Percentiles rank a stretch among this genome's conserved stretches.
Conservation (phyloP, 2,329 filamentous ascomycete species). For the Colletotrichum neosansevieriae region DNA sequence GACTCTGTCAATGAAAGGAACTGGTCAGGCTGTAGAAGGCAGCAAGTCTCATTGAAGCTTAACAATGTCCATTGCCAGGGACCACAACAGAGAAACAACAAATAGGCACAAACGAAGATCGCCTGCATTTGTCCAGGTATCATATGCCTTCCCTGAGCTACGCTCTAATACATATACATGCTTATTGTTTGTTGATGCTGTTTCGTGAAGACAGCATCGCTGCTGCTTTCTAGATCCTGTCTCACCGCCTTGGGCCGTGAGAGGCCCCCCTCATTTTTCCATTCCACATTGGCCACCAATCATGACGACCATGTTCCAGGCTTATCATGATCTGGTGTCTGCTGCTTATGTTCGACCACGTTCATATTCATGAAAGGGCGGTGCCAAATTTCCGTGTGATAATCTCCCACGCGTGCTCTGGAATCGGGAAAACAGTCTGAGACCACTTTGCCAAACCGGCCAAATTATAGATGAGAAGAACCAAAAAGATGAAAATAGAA, state of each 20-base stretch:
- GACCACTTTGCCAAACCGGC: constrained; percentile 37
- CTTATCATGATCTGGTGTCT: constrained; percentile 37
- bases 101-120: constrained; percentile 18
- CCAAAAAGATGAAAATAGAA: constrained; percentile 38
- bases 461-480: constrained; percentile 40
- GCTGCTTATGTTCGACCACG: constrained; percentile 39
- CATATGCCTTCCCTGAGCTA: constrained; percentile 30
- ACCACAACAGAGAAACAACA: too few species aligned
- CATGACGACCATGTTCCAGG: constrained; percentile 35
- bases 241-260: neutral
- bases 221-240: constrained; percentile 17
- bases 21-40: too few species aligned
- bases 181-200: constrained; percentile 19
- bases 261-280: constrained; percentile 20
- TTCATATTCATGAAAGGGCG: constrained; percentile 39
- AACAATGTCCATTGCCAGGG: too few species aligned
- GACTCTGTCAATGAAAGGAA: too few species aligned
- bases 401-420: constrained; percentile 31
- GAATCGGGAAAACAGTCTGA: constrained; percentile 34
- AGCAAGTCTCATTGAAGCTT: too few species aligned
- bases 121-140: constrained; percentile 37
- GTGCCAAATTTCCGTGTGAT: constrained; percentile 35
- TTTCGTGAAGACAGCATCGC: constrained; percentile 17
- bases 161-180: constrained; percentile 39
- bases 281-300: constrained; percentile 37